Conservation (phyloP, 1,284 basidiomycete genomes). For the Tranzscheliella williamsii region DNA sequence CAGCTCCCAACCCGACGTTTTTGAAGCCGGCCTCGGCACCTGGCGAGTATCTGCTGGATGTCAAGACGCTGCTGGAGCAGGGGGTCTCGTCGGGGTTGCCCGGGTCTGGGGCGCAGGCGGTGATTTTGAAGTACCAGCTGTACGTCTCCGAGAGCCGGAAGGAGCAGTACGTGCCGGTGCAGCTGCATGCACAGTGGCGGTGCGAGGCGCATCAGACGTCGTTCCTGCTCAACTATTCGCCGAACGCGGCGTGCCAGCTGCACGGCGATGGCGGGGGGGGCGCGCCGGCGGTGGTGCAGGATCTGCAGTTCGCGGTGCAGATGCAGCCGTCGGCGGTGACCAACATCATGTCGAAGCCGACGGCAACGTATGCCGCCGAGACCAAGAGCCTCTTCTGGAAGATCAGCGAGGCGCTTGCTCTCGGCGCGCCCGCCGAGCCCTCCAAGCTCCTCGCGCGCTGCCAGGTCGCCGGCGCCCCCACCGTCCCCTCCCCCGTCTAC, state of each 20-base stretch:
- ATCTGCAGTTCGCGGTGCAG: conserved; percentile 61
- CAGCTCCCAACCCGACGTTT: conserved; percentile 65
- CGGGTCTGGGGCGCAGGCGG: conserved; percentile 42
- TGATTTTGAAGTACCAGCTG: conserved; percentile 66
- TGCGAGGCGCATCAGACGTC: conserved; percentile 64
- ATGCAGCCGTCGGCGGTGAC: conserved; percentile 61
- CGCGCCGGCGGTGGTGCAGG: conserved; percentile 20
- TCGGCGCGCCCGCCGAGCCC: conserved; percentile 1
- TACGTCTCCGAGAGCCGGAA: conserved; percentile 61
- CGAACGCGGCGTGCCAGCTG: conserved; percentile 41
- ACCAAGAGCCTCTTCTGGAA: conserved; percentile 63
- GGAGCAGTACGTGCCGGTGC: conserved; percentile 61
- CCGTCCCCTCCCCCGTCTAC: conserved; percentile 59
- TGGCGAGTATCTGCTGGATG: conserved; percentile 65
- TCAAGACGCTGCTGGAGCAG: conserved; percentile 58
- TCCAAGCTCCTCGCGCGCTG: conserved; percentile 65
- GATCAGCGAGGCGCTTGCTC: conserved; percentile 49
- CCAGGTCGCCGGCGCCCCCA: conserved; percentile 55
- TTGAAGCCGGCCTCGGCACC: conserved; percentile 59
- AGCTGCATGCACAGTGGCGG: conserved; percentile 65
- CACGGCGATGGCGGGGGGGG: neutral
- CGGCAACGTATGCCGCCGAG: conserved; percentile 61
- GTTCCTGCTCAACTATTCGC: conserved; percentile 64
- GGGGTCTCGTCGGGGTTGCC: conserved; percentile 10
- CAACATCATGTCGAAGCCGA: conserved; percentile 66